phyloP scores from a whole-genome alignment of 2,329 filamentous ascomycete genomes.

The Pyrenophora seminiperda region DNA sequence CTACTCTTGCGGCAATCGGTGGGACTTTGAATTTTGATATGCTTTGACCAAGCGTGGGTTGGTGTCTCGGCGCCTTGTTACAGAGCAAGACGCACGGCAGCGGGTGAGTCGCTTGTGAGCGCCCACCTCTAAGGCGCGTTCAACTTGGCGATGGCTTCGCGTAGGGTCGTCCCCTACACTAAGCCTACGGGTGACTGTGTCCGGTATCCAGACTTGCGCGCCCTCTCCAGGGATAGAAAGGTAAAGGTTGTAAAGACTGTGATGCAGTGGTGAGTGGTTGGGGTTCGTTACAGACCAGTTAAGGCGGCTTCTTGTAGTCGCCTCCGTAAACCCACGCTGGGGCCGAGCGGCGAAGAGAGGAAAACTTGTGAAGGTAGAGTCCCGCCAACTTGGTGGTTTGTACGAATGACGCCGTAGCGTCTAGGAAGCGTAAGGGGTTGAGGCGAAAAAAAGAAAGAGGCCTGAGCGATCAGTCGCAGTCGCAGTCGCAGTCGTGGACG shows the following conservation, averaged over 20 bases:
- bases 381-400: slow-evolving; percentile 93
- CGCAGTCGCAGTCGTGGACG: slow-evolving; percentile 36
- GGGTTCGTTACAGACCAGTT: slow-evolving; percentile 64
- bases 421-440: slow-evolving; percentile 27
- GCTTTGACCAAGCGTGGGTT: slow-evolving; percentile 15
- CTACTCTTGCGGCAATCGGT: slow-evolving; percentile 33
- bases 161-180: slow-evolving; percentile 55
- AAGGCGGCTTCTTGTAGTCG: slow-evolving; percentile 83
- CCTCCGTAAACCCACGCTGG: slow-evolving; percentile 96
- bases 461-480: slow-evolving; percentile 35
- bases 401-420: slow-evolving; percentile 48
- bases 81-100: slow-evolving; percentile 37
- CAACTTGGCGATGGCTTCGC: slow-evolving; percentile 58
- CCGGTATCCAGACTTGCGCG: slow-evolving; percentile 36
- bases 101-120: slow-evolving; percentile 60
- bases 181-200: slow-evolving; percentile 40
- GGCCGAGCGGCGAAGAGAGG: slow-evolving; percentile 84
- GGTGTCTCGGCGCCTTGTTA: slow-evolving; percentile 26
- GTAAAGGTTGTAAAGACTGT: slow-evolving; percentile 27
- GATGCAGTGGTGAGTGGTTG: slow-evolving; percentile 23
- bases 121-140: slow-evolving; percentile 57
- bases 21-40: slow-evolving; percentile 26
- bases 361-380: slow-evolving; percentile 71
- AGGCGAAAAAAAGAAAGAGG: slow-evolving; percentile 27
- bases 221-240: slow-evolving; percentile 31